phyloP scores from a whole-genome alignment of 192 early-diverging fungal species.

The Backusella psychrophila region DNA sequence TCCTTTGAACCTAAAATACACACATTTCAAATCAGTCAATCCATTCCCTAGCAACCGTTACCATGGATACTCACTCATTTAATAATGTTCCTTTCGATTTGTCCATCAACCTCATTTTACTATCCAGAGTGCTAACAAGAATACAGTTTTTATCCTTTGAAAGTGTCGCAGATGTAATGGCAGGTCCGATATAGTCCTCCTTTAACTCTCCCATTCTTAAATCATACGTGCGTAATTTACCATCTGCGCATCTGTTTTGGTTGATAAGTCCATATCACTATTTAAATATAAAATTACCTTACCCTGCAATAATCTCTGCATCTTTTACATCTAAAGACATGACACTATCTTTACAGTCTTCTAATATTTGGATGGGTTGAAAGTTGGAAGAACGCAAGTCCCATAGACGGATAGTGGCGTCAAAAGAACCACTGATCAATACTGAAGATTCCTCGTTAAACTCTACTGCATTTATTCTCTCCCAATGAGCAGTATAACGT shows the following conservation, averaged over 20 bases:
- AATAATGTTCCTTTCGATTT: conserved; percentile 68
- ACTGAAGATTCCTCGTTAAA: conserved; percentile 79
- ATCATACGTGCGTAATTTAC: conserved; percentile 81
- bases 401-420: conserved; percentile 78
- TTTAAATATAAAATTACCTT: conserved; percentile 11
- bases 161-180: conserved; percentile 72
- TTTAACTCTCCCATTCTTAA: conserved; percentile 71
- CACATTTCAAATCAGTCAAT: conserved; percentile 49
- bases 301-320: conserved; percentile 74
- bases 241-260: conserved; percentile 66
- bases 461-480: conserved; percentile 81
- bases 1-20: conserved; percentile 60
- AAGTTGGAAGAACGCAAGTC: conserved; percentile 58
- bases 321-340: conserved; percentile 71
- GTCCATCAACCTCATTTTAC: conserved; percentile 84
- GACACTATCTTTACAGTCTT: conserved; percentile 86
- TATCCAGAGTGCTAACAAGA: conserved; percentile 73
- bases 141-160: conserved; percentile 73
- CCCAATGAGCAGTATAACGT: conserved; percentile 75
- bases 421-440: conserved; percentile 73
- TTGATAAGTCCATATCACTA: background rate
- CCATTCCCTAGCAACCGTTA: background rate
- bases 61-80: conserved; percentile 51
- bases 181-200: conserved; percentile 69
- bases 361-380: conserved; percentile 78